Conservation (phyloP, 768 basidiomycete genomes). For the Arthromyces matolae region DNA sequence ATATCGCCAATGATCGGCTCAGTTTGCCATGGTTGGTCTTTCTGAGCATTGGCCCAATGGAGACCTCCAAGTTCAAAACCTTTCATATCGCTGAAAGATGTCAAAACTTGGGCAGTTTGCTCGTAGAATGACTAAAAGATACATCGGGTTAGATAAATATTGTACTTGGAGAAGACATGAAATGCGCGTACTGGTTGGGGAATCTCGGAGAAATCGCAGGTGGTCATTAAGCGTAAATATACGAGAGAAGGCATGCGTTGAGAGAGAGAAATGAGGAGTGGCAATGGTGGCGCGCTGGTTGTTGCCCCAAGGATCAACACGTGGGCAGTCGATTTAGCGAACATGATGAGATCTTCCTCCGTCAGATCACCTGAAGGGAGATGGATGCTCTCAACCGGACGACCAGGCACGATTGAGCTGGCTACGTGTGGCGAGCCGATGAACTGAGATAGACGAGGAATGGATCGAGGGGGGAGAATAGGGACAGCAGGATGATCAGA, state of each 20-base stretch:
- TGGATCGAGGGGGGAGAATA: conserved; percentile 32
- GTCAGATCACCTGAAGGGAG: conserved; percentile 58
- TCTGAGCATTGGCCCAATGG: conserved; percentile 63
- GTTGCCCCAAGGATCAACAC: conserved; percentile 57
- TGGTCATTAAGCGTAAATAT: conserved; percentile 66
- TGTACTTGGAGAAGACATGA: conserved; percentile 10
- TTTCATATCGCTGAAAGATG: conserved; percentile 56
- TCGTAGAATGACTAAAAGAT: conserved; percentile 55
- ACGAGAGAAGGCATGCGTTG: conserved; percentile 55
- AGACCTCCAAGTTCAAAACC: conserved; percentile 75
- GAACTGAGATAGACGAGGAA: conserved; percentile 53
- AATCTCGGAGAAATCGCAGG: conserved; percentile 44
- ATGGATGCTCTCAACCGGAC: conserved; percentile 62
- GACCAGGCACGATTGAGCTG: conserved; percentile 54
- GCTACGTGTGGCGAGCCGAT: conserved; percentile 59
- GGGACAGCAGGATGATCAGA: conserved; percentile 27
- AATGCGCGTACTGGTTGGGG: conserved; percentile 46
- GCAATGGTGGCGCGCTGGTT: conserved; percentile 53
- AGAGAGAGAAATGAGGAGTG: conserved; percentile 55
- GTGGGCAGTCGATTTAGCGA: conserved; percentile 47
- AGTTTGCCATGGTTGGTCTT: conserved; percentile 50
- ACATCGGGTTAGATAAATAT: conserved; percentile 18
- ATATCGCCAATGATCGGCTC: conserved; percentile 36
- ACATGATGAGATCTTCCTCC: conserved; percentile 48
- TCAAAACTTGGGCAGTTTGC: conserved; percentile 53